A percentile compares a stretch with the other conserved stretches of the same genome.
These are phyloP conservation scores for Thielaviopsis punctulata DNA, from an alignment of 2,329 filamentous ascomycete genomes.

Conservation along the genomic window DNA sequence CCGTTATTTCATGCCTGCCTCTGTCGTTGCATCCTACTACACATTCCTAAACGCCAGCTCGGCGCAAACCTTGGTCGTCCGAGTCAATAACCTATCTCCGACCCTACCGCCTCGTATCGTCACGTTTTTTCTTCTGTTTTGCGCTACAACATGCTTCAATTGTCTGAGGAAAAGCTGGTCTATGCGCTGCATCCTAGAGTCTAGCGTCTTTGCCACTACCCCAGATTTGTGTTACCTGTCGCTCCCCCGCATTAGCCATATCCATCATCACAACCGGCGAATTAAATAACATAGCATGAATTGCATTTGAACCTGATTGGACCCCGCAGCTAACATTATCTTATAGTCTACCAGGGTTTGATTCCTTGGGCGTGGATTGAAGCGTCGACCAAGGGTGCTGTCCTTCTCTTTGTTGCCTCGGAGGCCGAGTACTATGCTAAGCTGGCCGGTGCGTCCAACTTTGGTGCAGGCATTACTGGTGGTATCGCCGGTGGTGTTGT, in stretches of 20 bases:
- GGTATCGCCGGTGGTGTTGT: slow-evolving; percentile 90
- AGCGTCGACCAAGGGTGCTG: slow-evolving; percentile 97
- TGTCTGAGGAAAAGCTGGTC: not conserved
- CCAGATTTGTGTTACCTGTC: not conserved
- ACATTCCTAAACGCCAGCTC: not conserved
- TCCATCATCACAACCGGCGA: not conserved
- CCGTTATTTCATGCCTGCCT: not conserved
- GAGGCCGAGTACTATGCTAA: slow-evolving; percentile 95
- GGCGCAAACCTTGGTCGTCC: not conserved
- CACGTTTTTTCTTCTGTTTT: not conserved
- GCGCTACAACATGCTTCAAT: not conserved
- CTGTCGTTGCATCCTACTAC: not conserved
- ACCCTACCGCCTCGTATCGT: not conserved
- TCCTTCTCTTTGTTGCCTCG: slow-evolving; percentile 95
- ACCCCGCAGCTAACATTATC: slow-evolving; percentile 15
- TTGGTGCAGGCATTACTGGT: slow-evolving; percentile 73
- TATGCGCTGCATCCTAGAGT: not conserved
- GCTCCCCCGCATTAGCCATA: not conserved
- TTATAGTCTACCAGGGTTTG: slow-evolving; percentile 89
- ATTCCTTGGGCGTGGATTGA: slow-evolving; percentile 99
- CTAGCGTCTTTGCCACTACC: not conserved
- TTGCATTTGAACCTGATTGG: not conserved
- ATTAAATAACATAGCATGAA: not conserved
- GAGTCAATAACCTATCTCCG: not conserved
- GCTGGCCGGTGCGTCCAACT: slow-evolving; percentile 65